These are phyloP conservation scores for Talaromyces wortmannii DNA, from an alignment of 495 filamentous ascomycete genomes.

Conservation along the genomic window DNA sequence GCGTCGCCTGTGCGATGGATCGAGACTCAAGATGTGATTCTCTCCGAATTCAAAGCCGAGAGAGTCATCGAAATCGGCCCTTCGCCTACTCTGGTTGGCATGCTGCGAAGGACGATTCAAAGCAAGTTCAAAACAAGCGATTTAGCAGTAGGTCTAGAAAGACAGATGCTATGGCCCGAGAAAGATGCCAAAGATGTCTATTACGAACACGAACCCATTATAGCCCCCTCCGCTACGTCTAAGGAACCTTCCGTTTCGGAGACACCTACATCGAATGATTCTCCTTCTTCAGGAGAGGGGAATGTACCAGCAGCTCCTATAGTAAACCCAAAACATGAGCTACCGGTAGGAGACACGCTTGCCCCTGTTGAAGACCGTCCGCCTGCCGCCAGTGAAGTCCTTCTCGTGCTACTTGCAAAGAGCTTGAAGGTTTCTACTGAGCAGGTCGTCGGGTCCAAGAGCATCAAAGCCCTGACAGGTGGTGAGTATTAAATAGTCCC, in stretches of 20 bases:
- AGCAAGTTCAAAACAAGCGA: background rate
- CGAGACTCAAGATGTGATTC: conserved; percentile 7
- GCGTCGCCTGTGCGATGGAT: conserved; percentile 9
- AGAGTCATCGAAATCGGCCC: conserved; percentile 8
- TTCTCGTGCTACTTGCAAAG: background rate
- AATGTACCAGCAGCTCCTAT: background rate
- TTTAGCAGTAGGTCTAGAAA: background rate
- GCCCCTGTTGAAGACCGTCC: background rate
- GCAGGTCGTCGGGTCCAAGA: background rate
- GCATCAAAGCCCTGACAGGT: conserved; percentile 1
- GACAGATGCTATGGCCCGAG: background rate
- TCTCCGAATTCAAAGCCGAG: background rate
- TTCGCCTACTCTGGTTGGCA: background rate
- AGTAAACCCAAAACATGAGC: conserved; percentile 15
- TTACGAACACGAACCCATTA: background rate
- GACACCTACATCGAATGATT: conserved; percentile 44
- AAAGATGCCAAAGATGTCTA: background rate
- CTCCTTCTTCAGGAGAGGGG: too few species aligned
- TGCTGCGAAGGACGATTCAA: conserved; percentile 2
- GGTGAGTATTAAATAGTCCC: background rate
- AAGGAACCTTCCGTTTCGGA: conserved; percentile 30
- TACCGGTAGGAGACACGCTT: conserved; percentile 68
- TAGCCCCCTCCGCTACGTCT: conserved; percentile 40
- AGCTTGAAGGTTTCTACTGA: background rate
- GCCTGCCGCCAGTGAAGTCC: background rate